Evolutionary conservation across 345 rosid species (phyloP).

Genomic region (Murraya koenigii): DNA sequence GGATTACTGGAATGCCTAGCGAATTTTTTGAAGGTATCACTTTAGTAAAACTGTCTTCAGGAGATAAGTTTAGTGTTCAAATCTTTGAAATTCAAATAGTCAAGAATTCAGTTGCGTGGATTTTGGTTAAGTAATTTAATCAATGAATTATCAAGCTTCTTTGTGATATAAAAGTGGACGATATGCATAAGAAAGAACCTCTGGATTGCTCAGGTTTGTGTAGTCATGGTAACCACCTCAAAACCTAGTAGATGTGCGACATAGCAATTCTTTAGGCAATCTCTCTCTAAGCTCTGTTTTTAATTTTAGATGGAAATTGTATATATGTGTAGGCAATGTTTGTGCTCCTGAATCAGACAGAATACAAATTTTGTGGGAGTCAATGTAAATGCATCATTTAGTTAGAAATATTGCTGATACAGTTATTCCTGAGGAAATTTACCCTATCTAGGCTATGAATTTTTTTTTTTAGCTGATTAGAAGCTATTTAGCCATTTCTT

Average conservation of each 20-base stretch:
- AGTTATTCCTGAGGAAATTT: not conserved
- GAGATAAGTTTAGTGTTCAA: not conserved
- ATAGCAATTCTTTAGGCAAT: not conserved
- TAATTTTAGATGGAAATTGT: not conserved
- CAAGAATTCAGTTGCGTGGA: not conserved
- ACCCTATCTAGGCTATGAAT: not conserved
- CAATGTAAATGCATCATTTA: not conserved
- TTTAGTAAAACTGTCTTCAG: not conserved
- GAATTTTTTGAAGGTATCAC: conserved; percentile 71
- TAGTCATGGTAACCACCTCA: not conserved
- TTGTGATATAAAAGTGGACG: not conserved
- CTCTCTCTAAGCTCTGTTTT: not conserved
- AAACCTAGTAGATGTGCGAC: not conserved
- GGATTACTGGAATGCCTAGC: conserved; percentile 77
- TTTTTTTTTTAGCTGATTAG: not conserved
- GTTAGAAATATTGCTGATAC: not conserved
- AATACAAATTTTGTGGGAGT: not conserved
- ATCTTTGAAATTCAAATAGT: not conserved
- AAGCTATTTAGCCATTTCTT: not conserved
- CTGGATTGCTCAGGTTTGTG: not conserved
- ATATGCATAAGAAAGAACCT: not conserved
- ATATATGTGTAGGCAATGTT: not conserved
- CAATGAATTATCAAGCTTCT: not conserved
- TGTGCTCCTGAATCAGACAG: not conserved
- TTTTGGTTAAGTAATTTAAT: not conserved